These are phyloP conservation scores for Pichia sp. DNA, from an alignment of 1,139 yeast species.

Conservation along the genomic window DNA sequence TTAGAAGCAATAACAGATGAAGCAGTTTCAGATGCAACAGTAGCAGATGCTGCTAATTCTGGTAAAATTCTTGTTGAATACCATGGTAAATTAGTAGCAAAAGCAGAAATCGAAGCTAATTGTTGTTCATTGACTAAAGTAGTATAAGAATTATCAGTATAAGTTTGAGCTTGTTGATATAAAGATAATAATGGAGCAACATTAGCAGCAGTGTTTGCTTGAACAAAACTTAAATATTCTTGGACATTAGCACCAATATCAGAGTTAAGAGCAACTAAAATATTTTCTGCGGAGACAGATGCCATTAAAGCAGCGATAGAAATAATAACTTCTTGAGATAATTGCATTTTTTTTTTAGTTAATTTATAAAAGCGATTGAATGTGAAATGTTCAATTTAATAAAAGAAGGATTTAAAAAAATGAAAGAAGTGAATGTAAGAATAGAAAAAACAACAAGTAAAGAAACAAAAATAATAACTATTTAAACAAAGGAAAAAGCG, in stretches of 20 bases:
- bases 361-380: not conserved
- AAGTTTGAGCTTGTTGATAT: conserved; percentile 33
- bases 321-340: conserved; percentile 12
- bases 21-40: conserved; percentile 18
- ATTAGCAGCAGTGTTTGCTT: conserved; percentile 21
- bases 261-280: conserved; percentile 26
- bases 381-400: not conserved
- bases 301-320: conserved; percentile 21
- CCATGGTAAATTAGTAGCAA: conserved; percentile 40
- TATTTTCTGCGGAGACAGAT: conserved; percentile 20
- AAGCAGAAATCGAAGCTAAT: conserved; percentile 25
- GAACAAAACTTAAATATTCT: conserved; percentile 29
- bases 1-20: conserved; percentile 18
- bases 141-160: conserved; percentile 39
- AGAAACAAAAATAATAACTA: no score
- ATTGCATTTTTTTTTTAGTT: conserved; percentile 24
- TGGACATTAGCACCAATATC: conserved; percentile 28
- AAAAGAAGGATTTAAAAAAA: not conserved
- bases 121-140: conserved; percentile 30
- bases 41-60: conserved; percentile 20
- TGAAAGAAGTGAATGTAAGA: no score
- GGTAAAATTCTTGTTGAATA: conserved; percentile 35
- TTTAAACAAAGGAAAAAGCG: no score
- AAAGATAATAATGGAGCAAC: conserved; percentile 31
- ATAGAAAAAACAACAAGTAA: no score